These are phyloP conservation scores for Babesia microti DNA, from an alignment of 169 alveolate species.

Conservation along the genomic window DNA sequence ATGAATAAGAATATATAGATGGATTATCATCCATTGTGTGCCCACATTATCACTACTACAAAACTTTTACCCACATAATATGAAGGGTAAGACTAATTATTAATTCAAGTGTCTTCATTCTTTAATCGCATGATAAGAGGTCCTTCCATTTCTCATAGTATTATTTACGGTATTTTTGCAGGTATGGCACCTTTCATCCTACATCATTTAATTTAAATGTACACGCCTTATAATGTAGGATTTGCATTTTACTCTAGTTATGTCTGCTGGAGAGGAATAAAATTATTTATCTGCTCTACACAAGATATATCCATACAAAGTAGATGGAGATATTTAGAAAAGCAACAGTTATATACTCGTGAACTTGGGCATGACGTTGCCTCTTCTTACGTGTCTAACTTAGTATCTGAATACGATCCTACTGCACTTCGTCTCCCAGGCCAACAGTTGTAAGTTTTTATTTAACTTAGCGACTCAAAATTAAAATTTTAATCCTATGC, in stretches of 20 bases:
- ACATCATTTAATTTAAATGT: not conserved
- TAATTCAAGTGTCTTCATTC: no score
- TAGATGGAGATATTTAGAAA: constrained; percentile 50
- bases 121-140: no score
- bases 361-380: constrained; percentile 44
- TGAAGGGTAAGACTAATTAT: no score
- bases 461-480: constrained; percentile 12
- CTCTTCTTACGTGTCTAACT: constrained; percentile 30
- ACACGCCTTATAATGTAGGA: constrained; percentile 6
- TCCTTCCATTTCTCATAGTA: constrained; percentile 44
- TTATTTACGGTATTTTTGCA: constrained; percentile 27
- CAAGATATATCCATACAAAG: constrained; percentile 45
- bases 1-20: no score
- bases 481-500: constrained; percentile 5
- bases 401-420: constrained; percentile 49
- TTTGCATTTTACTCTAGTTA: constrained; percentile 27
- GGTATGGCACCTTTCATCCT: no score
- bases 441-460: constrained; percentile 26
- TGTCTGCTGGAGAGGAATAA: constrained; percentile 33
- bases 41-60: no score
- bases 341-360: constrained; percentile 42
- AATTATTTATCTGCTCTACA: constrained; percentile 28
- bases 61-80: no score
- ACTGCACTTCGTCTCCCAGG: constrained; percentile 50
- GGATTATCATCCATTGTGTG: no score